Evolutionary conservation across 73 alveolate genomes (phyloP), one percentile per base, ranked within the genome.

Genomic region (Diophrys sp.): DNA sequence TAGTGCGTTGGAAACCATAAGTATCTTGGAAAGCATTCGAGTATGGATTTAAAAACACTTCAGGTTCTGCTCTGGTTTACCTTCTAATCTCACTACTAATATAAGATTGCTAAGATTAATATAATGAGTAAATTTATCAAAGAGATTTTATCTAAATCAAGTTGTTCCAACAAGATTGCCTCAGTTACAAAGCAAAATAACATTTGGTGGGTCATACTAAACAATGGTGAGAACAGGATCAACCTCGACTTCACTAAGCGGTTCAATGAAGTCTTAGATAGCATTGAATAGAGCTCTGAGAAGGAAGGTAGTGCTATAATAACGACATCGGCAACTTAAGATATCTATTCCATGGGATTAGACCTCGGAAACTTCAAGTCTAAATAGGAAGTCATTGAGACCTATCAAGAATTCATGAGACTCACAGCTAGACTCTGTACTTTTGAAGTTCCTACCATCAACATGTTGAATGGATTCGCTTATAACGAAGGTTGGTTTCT

Each of bases 401-500:
- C 34, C 1, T 31, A 30, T 31, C 23, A 71, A 33, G 89, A 80
- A 29, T 68, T 85, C 14, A 80, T 73, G 26, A 74, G 89, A 31
- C 34, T 80, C 55, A 71, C 55, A 23, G 85, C 79, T 2, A 87
- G 96, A 77, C 53, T 90, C 73, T 56, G 78, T 31, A 32, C 79
- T 29, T 75, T 83, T 23, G 68, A 81, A 29, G 82, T 87, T 0
- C 96, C 96, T 23, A 73, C 92, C 0, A 69, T 87, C 33, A 90
- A 90, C 30, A 56, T 88, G 54, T 55, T 90, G 27, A 90, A 82
- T 87, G 96, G 96, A 0, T 94, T 87, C 69, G 88, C 94, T 18
- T 71, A 77, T 32, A 94, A 94, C 14, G 96, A 93, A 0, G 96
- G 96, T 18, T 73, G 87, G 68, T 81, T 90, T 81, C 73, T 90